Conservation (phyloP, 352 stramenopile species). For the Phytophthora hibernalis region DNA sequence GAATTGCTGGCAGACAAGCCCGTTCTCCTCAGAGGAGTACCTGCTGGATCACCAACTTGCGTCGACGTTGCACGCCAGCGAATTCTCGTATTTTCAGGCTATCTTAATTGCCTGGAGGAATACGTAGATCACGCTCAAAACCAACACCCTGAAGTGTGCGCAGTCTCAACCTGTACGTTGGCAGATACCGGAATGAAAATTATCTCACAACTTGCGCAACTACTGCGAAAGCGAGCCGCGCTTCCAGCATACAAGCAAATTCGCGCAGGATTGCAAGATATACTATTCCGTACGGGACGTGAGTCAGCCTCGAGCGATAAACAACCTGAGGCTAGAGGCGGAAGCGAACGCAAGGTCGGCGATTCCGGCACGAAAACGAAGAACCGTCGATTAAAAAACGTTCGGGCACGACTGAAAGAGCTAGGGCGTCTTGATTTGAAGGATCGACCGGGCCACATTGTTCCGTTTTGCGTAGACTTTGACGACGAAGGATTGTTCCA, state of each 20-base stretch:
- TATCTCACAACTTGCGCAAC: constrained; percentile 39
- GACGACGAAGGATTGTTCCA: constrained; percentile 48
- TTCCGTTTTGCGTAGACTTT: constrained; percentile 76
- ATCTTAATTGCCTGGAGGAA: constrained; percentile 75
- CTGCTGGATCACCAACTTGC: constrained; percentile 70
- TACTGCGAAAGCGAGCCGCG: constrained; percentile 49
- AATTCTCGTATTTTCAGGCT: constrained; percentile 72
- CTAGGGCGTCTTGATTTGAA: constrained; percentile 39
- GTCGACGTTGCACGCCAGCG: constrained; percentile 52
- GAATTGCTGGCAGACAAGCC: constrained; percentile 41
- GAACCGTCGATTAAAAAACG: constrained; percentile 65
- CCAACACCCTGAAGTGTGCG: background rate
- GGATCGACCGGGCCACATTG: constrained; percentile 61
- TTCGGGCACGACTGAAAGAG: constrained; percentile 53
- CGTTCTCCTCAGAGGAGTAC: constrained; percentile 61
- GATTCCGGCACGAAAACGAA: constrained; percentile 45
- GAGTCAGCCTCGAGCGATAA: constrained; percentile 33
- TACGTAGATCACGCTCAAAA: constrained; percentile 45
- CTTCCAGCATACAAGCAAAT: constrained; percentile 56
- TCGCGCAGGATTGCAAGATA: constrained; percentile 55
- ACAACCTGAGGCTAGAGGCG: background rate
- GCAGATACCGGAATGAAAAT: constrained; percentile 38
- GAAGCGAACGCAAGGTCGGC: constrained; percentile 13
- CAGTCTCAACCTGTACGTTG: constrained; percentile 18
- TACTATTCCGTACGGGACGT: constrained; percentile 49